Evolutionary conservation across 805 yeast genomes (phyloP).

Genomic region (Wickerhamomyces chaumierensis): DNA sequence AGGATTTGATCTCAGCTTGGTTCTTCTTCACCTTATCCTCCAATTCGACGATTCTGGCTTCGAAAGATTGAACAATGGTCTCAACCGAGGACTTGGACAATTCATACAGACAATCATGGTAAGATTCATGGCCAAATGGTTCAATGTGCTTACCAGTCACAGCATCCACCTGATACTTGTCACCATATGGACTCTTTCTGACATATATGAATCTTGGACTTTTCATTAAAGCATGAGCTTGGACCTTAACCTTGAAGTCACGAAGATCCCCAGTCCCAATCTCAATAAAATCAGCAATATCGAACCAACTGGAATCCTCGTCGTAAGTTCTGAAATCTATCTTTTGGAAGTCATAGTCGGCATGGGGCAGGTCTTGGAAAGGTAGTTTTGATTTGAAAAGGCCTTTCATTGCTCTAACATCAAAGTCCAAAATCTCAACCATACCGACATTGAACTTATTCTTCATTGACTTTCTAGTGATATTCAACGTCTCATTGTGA

Average conservation of each 20-base stretch:
- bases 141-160: conserved; percentile 21
- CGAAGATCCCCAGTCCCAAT: conserved; percentile 31
- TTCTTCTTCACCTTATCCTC: conserved; percentile 24
- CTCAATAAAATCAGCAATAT: conserved; percentile 50
- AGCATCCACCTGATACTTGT: conserved; percentile 27
- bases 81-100: conserved; percentile 28
- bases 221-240: conserved; percentile 48
- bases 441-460: conserved; percentile 62
- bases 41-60: conserved; percentile 8
- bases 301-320: conserved; percentile 50
- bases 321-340: conserved; percentile 34
- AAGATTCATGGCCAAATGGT: conserved; percentile 41
- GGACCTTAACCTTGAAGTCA: conserved; percentile 29
- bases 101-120: conserved; percentile 46
- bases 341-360: conserved; percentile 4
- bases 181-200: conserved; percentile 46
- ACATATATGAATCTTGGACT: conserved; percentile 62
- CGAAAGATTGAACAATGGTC: conserved; percentile 30
- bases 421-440: conserved; percentile 41
- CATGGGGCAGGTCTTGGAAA: conserved; percentile 4
- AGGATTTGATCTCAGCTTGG: conserved; percentile 10
- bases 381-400: conserved; percentile 23
- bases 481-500: conserved; percentile 34
- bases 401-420: conserved; percentile 46
- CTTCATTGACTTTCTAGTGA: conserved; percentile 34